Percentiles rank a stretch among this genome's conserved stretches.
These are phyloP conservation scores for Phytophthora colocasiae DNA, from an alignment of 352 stramenopile genomes.

Conservation along the genomic window DNA sequence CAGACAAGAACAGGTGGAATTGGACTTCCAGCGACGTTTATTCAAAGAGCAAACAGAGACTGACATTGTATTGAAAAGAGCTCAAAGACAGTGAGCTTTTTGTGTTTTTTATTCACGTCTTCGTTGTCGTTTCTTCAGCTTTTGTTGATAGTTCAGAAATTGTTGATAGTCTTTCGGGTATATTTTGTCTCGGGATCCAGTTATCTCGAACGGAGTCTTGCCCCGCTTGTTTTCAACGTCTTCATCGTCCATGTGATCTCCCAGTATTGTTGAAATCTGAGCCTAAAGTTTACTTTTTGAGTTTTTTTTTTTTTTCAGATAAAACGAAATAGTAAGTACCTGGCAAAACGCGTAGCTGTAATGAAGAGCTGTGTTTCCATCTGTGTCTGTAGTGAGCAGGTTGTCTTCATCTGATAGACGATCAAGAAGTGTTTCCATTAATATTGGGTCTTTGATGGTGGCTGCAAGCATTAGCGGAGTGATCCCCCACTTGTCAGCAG, in stretches of 20 bases:
- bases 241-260: conserved; percentile 52
- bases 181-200: conserved; percentile 46
- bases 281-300: conserved; percentile 15
- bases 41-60: conserved; percentile 70
- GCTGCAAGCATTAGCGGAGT: conserved; percentile 72
- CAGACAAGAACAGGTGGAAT: conserved; percentile 37
- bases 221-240: conserved; percentile 46
- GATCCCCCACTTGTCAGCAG: conserved; percentile 62
- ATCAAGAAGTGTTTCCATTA: conserved; percentile 54
- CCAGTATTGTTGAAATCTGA: conserved; percentile 49
- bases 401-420: conserved; percentile 23
- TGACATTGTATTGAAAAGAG: conserved; percentile 67
- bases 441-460: conserved; percentile 30
- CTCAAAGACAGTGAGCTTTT: conserved; percentile 12
- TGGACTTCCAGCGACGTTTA: conserved; percentile 48
- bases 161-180: conserved; percentile 45
- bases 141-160: conserved; percentile 22
- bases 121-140: not conserved
- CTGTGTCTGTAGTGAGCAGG: conserved; percentile 36
- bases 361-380: conserved; percentile 65
- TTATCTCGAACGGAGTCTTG: conserved; percentile 56
- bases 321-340: conserved; percentile 31
- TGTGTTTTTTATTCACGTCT: not conserved
- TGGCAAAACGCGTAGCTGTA: conserved; percentile 77
- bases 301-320: not conserved